Evolutionary conservation across 768 basidiomycete genomes (phyloP).

Genomic region (Lentinula boryana): DNA sequence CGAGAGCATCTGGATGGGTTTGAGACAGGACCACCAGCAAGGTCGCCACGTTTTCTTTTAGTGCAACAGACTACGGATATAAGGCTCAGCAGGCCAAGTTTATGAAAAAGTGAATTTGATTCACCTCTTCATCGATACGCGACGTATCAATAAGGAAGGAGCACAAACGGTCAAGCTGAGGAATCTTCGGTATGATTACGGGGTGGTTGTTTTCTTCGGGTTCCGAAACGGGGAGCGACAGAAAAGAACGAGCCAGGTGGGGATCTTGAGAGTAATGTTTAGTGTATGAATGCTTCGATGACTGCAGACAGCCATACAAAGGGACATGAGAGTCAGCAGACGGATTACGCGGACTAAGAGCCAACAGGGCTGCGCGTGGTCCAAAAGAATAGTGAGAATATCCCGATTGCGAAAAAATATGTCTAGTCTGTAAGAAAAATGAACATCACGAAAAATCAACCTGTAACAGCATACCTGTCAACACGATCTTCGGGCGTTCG

Average conservation of each 20-base stretch:
- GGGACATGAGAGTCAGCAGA: conserved; percentile 49
- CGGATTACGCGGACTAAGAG: conserved; percentile 42
- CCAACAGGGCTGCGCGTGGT: conserved; percentile 44
- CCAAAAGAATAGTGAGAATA: conserved; percentile 42
- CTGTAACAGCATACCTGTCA: conserved; percentile 24
- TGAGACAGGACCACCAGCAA: conserved; percentile 38
- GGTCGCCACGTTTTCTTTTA: conserved; percentile 30
- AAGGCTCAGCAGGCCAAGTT: background rate
- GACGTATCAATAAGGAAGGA: conserved; percentile 38
- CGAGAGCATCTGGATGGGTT: conserved; percentile 30
- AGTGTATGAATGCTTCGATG: background rate
- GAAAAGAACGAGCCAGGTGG: conserved; percentile 33
- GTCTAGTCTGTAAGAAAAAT: conserved; percentile 26
- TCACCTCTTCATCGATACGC: conserved; percentile 36
- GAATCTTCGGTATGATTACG: conserved; percentile 18
- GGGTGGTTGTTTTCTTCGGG: conserved; percentile 13
- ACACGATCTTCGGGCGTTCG: conserved; percentile 36
- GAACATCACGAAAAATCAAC: background rate
- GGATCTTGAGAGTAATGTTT: conserved; percentile 27
- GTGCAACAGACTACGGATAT: conserved; percentile 13
- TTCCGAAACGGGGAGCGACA: conserved; percentile 27
- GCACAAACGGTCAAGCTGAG: conserved; percentile 45
- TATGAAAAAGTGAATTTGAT: conserved; percentile 1
- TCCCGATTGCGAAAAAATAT: conserved; percentile 31
- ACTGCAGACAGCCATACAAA: conserved; percentile 33